Conservation (phyloP, 2,329 filamentous ascomycete genomes). For the Fusarium sp. region DNA sequence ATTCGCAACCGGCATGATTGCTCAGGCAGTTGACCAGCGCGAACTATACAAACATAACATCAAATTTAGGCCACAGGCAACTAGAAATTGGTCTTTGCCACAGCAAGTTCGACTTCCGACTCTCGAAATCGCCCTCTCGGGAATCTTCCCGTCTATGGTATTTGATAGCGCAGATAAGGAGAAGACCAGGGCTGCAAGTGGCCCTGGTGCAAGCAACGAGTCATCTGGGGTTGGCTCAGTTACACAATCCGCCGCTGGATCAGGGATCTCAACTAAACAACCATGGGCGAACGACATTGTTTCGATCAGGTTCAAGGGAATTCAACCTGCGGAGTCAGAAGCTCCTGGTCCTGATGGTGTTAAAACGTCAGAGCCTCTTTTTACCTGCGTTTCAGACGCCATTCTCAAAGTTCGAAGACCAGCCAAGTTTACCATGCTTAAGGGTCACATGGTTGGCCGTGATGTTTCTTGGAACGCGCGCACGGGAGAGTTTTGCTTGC, state of each 20-base stretch:
- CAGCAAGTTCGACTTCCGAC: slow-evolving; percentile 62
- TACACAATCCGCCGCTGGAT: slow-evolving; percentile 36
- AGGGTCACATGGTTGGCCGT: slow-evolving; percentile 64
- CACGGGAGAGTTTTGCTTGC: slow-evolving; percentile 73
- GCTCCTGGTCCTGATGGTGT: slow-evolving; percentile 20
- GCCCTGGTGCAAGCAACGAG: slow-evolving; percentile 15
- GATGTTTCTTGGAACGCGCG: slow-evolving; percentile 72
- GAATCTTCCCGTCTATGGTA: slow-evolving; percentile 57
- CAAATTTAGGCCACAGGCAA: slow-evolving; percentile 53
- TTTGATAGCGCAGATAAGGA: slow-evolving; percentile 42
- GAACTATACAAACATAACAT: slow-evolving; percentile 61
- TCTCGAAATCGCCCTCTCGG: slow-evolving; percentile 63
- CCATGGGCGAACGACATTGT: slow-evolving; percentile 72
- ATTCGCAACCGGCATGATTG: slow-evolving; percentile 64
- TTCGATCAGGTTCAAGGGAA: slow-evolving; percentile 67
- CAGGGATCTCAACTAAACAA: slow-evolving; percentile 46
- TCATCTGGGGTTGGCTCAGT: slow-evolving; percentile 44
- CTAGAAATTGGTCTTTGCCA: slow-evolving; percentile 56
- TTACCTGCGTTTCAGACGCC: slow-evolving; percentile 63
- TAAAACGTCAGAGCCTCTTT: slow-evolving; percentile 23
- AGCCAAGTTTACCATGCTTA: slow-evolving; percentile 67
- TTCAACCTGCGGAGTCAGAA: slow-evolving; percentile 49
- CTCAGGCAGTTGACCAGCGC: slow-evolving; percentile 63
- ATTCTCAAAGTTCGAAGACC: slow-evolving; percentile 67
- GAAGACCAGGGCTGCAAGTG: slow-evolving; percentile 7